A percentile compares a stretch with the other conserved stretches of the same genome.
These are phyloP conservation scores for Fragaria iinumae DNA, from an alignment of 306 rosid genomes.

Conservation along the genomic window DNA sequence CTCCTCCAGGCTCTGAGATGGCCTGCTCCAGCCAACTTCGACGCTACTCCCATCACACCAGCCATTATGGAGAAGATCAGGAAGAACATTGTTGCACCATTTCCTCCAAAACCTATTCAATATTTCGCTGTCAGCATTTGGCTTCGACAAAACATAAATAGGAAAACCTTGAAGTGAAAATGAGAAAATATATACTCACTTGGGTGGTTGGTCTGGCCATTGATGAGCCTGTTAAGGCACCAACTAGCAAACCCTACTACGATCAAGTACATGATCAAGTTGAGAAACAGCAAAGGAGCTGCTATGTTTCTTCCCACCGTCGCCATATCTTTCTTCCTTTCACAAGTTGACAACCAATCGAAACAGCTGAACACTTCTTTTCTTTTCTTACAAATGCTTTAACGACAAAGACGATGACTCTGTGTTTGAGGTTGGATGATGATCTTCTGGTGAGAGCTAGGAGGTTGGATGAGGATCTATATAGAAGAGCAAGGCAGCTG, in stretches of 20 bases:
- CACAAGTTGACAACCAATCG: background rate
- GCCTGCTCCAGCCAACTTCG: constrained; percentile 66
- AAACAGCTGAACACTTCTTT: background rate
- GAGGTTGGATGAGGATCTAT: constrained; percentile 15
- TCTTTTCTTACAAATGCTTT: background rate
- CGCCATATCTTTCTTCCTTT: constrained; percentile 48
- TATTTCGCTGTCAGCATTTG: background rate
- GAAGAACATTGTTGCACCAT: constrained; percentile 77
- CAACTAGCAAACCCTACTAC: constrained; percentile 86
- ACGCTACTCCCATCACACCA: constrained; percentile 61
- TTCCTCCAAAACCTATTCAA: constrained; percentile 76
- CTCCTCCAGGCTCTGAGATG: constrained; percentile 82
- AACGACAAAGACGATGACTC: background rate
- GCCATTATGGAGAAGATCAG: constrained; percentile 55
- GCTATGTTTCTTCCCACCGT: constrained; percentile 68
- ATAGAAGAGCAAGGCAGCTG: constrained; percentile 21
- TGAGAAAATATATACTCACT: constrained; percentile 38
- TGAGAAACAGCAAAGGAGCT: constrained; percentile 81
- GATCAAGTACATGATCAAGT: constrained; percentile 77
- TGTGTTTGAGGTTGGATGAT: background rate
- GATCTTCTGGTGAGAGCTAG: background rate
- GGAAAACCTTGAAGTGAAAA: background rate
- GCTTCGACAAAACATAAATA: background rate
- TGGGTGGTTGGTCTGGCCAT: constrained; percentile 85
- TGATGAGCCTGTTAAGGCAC: constrained; percentile 73